These are phyloP conservation scores for Syncephalis fuscata DNA, from an alignment of 371 early-diverging fungal species.

Conservation along the genomic window DNA sequence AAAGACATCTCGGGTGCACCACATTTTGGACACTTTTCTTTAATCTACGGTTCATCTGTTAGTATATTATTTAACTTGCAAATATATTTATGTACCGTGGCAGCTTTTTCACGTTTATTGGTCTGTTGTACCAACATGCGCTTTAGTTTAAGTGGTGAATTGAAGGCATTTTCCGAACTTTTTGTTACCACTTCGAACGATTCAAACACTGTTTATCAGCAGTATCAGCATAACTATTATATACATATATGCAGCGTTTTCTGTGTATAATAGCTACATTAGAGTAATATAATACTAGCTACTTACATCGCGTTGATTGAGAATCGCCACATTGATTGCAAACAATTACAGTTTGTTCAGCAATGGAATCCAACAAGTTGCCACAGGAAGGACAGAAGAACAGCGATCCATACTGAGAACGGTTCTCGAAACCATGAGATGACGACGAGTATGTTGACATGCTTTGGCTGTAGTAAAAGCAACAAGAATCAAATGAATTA, in stretches of 20 bases:
- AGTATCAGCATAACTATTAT: background rate
- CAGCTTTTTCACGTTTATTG: conserved; percentile 32
- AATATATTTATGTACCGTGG: conserved; percentile 32
- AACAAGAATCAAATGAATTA: conserved; percentile 9
- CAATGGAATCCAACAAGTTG: conserved; percentile 69
- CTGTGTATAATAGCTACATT: no score
- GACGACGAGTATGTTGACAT: no score
- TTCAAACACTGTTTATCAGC: conserved; percentile 39
- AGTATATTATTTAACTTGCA: conserved; percentile 1
- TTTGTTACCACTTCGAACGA: conserved; percentile 62
- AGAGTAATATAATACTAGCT: background rate
- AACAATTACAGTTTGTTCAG: conserved; percentile 48
- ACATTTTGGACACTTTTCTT: conserved; percentile 95
- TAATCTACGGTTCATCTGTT: conserved; percentile 33
- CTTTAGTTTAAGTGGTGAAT: conserved; percentile 55
- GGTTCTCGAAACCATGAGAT: background rate
- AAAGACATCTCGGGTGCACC: conserved; percentile 90
- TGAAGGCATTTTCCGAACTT: conserved; percentile 56
- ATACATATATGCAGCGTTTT: background rate
- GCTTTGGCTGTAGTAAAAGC: background rate
- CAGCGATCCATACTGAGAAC: conserved; percentile 26
- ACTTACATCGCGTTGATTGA: conserved; percentile 39
- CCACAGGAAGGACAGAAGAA: conserved; percentile 82
- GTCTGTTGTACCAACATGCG: conserved; percentile 45
- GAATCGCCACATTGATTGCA: conserved; percentile 66